Percentiles rank a stretch among this genome's conserved stretches.
These are phyloP conservation scores for Ogataea thermomethanolica DNA, from an alignment of 805 yeast genomes.

Conservation along the genomic window DNA sequence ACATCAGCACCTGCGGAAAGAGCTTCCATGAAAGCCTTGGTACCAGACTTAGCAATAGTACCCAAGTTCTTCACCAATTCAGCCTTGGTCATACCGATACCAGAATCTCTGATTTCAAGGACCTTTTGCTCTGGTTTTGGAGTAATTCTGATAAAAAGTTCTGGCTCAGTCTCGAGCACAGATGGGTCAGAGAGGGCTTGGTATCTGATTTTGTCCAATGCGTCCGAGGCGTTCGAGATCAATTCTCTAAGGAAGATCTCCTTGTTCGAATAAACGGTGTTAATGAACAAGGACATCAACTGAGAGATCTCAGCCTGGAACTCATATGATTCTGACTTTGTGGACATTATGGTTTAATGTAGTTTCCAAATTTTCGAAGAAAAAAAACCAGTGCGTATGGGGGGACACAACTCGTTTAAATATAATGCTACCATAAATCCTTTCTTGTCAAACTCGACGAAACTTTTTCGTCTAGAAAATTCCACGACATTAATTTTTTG, in stretches of 20 bases:
- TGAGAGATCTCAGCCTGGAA: conserved; percentile 99
- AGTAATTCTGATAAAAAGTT: conserved; percentile 93
- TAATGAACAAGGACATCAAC: conserved; percentile 99
- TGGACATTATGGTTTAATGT: conserved; percentile 24
- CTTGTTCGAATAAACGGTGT: conserved; percentile 99
- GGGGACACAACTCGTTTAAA: conserved; percentile 5
- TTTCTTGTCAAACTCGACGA: conserved; percentile 10
- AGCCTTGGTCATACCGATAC: conserved; percentile 99
- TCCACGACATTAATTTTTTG: conserved; percentile 7
- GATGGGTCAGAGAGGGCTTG: conserved; percentile 91
- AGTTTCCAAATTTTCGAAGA: conserved; percentile 6
- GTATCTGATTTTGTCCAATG: conserved; percentile 96
- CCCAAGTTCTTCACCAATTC: conserved; percentile 98
- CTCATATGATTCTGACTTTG: conserved; percentile 76
- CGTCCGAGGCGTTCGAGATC: conserved; percentile 98
- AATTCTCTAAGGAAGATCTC: conserved; percentile 98
- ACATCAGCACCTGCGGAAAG: conserved; percentile 99
- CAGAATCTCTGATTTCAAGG: conserved; percentile 96
- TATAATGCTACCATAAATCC: conserved; percentile 4
- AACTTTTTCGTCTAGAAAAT: conserved; percentile 18
- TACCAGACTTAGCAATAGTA: conserved; percentile 99
- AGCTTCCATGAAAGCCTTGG: conserved; percentile 99
- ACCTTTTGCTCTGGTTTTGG: conserved; percentile 94
- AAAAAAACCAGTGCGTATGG: conserved; percentile 3
- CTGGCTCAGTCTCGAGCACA: conserved; percentile 91